Base-by-base conservation (phyloP, 1,284 basidiomycete species). In the Apiotrichum domesticum region DNA sequence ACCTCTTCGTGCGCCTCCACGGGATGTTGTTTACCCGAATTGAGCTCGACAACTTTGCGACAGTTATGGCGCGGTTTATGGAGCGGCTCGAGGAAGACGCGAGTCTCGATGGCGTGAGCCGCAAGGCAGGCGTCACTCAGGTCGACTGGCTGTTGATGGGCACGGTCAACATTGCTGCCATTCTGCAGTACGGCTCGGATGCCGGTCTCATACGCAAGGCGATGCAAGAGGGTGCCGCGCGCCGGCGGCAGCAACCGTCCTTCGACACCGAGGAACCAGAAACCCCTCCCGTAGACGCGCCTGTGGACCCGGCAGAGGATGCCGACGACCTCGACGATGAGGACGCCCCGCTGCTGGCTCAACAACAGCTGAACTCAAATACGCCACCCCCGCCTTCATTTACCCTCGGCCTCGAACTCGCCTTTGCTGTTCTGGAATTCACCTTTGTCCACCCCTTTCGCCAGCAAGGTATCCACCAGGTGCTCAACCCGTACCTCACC, bases 91-190 rank as follows among this genome's bases (percentile, higher is more conserved):
- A 78, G 33, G 82, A 86, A 62, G 86, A 94, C 59, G 73, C 67
- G 42, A 66, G 61, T 42, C 62, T 73, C 35, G 85, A 88, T 66
- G 85, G 84, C 56, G 82, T 84, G 3, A 58, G 63, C 62, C 58
- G 68, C 54, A 62, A 67, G 59, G 68, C 72, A 15, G 59, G 67
- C 10, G 71, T 79, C 35, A 84, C 89, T 52, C 90, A 92, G 70
- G 84, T 87, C 29, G 88, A 91, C 61, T 98, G 95, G 95, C 87
- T 90, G 65, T 91, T 95, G 86, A 94, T 98, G 88, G 93, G 84
- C 0, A 79, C 87, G 39, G 80, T 90, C 67, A 96, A 95, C 72
- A 81, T 97, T 15, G 82, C 84, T 4, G 83, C 88, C 0, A 73
- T 96, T 11, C 79, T 97, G 64, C 92, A 98, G 76, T 97, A 94